Percentiles rank a stretch among this genome's conserved stretches.
phyloP scores from a whole-genome alignment of 2,329 filamentous ascomycete genomes.

The Neonectria faginata region DNA sequence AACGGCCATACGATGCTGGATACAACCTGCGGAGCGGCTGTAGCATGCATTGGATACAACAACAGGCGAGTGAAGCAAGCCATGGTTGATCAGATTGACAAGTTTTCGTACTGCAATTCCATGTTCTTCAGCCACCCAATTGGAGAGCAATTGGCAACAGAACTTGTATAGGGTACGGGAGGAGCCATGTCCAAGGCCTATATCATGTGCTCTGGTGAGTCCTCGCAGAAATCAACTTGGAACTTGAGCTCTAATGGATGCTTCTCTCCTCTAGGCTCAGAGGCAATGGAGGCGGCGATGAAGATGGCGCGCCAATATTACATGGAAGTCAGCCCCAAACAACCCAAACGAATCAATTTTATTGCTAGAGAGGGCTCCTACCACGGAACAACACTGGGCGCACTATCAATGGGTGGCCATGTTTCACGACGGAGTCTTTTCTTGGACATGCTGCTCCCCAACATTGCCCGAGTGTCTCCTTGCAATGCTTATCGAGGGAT shows the following conservation, averaged over 20 bases:
- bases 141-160: slow-evolving; percentile 36
- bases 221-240: neutral
- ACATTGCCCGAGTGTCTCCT: slow-evolving; percentile 40
- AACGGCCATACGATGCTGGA: slow-evolving; percentile 16
- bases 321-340: slow-evolving; percentile 55
- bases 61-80: slow-evolving; percentile 35
- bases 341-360: slow-evolving; percentile 70
- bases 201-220: slow-evolving; percentile 52
- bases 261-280: slow-evolving; percentile 58
- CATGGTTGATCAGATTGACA: slow-evolving; percentile 38
- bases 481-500: slow-evolving; percentile 35
- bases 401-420: slow-evolving; percentile 66
- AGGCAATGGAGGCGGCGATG: slow-evolving; percentile 56
- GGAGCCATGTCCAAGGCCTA: slow-evolving; percentile 51
- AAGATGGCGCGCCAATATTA: slow-evolving; percentile 61
- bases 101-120: slow-evolving; percentile 35
- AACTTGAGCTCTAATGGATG: neutral
- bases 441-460: slow-evolving; percentile 36
- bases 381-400: slow-evolving; percentile 77
- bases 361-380: slow-evolving; percentile 77
- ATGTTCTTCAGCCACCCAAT: slow-evolving; percentile 38
- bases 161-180: slow-evolving; percentile 48
- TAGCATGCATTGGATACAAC: slow-evolving; percentile 37
- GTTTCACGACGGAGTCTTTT: slow-evolving; percentile 37
- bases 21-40: slow-evolving; percentile 32